A percentile compares a stretch with the other conserved stretches of the same genome.
Evolutionary conservation across 768 basidiomycete genomes (phyloP).

Genomic region (Hygrophorus russula): DNA sequence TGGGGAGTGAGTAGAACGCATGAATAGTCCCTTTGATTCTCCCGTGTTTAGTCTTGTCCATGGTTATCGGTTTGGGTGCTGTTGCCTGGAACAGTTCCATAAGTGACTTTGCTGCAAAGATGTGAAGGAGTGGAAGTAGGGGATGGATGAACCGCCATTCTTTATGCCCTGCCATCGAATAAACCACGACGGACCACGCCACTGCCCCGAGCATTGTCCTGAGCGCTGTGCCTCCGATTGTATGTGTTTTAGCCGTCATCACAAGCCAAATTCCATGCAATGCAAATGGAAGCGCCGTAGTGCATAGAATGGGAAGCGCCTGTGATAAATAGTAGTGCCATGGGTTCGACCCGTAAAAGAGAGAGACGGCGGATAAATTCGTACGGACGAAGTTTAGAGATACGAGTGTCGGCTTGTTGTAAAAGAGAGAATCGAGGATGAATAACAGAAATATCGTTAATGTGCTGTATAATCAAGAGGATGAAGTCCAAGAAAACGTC

Average conservation of each 20-base stretch:
- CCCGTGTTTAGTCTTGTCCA: neutral
- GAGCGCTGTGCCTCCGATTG: constrained; percentile 15
- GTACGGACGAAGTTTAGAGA: constrained; percentile 72
- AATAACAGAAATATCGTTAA: constrained; percentile 21
- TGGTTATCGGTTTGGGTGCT: neutral
- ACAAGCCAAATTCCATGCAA: constrained; percentile 44
- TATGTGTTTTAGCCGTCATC: constrained; percentile 8
- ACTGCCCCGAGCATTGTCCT: constrained; percentile 37
- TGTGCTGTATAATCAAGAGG: constrained; percentile 12
- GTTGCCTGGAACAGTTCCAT: constrained; percentile 26
- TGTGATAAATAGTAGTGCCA: constrained; percentile 90
- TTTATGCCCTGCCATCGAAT: constrained; percentile 84
- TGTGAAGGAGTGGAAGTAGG: constrained; percentile 70
- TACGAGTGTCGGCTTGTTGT: constrained; percentile 56
- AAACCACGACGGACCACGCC: constrained; percentile 53
- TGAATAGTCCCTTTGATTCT: no score
- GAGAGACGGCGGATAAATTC: constrained; percentile 76
- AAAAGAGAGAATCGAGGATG: constrained; percentile 60
- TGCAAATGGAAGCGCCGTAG: constrained; percentile 62
- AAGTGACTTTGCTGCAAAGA: constrained; percentile 68
- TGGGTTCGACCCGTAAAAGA: constrained; percentile 83
- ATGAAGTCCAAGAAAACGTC: neutral
- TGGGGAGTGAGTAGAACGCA: constrained; percentile 13
- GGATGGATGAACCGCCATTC: constrained; percentile 98
- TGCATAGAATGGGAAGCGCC: constrained; percentile 73